Percentiles rank a stretch among this genome's conserved stretches.
phyloP scores from a whole-genome alignment of 306 rosid species.

The Gynostemma pentaphyllum region DNA sequence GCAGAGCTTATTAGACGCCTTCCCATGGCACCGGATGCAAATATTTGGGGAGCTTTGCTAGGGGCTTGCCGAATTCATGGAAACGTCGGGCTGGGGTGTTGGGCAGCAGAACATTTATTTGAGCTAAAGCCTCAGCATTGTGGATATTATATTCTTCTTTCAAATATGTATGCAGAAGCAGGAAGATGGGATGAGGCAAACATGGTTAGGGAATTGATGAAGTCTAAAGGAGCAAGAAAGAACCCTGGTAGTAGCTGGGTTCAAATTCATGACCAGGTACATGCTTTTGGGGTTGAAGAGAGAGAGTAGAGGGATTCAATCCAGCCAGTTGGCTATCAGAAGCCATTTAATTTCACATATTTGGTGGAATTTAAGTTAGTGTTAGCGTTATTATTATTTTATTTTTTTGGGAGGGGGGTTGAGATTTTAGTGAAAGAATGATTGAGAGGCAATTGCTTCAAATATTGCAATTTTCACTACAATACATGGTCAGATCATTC shows the following conservation, averaged over 20 bases:
- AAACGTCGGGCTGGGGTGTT: conserved; percentile 50
- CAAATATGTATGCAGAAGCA: conserved; percentile 84
- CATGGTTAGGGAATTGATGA: conserved; percentile 69
- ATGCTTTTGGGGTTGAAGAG: conserved; percentile 58
- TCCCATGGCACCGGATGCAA: conserved; percentile 53
- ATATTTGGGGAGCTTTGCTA: conserved; percentile 83
- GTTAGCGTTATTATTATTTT: no score
- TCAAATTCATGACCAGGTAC: conserved; percentile 43
- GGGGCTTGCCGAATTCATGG: conserved; percentile 84
- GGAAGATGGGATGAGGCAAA: conserved; percentile 88
- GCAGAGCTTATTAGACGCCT: conserved; percentile 44
- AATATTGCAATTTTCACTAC: background rate
- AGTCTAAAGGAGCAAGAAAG: conserved; percentile 59
- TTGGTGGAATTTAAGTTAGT: no score
- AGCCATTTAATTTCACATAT: conserved; percentile 10
- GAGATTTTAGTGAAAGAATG: no score
- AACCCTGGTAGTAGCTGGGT: conserved; percentile 78
- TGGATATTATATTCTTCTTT: conserved; percentile 77
- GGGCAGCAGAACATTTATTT: conserved; percentile 75
- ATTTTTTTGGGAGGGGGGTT: no score
- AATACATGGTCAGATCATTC: no score
- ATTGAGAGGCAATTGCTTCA: background rate
- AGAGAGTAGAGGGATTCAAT: conserved; percentile 35
- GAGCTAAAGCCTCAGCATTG: conserved; percentile 58
- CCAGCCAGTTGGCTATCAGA: conserved; percentile 27